Conservation (phyloP, 2,329 filamentous ascomycete species). For the Onygenales sp. region DNA sequence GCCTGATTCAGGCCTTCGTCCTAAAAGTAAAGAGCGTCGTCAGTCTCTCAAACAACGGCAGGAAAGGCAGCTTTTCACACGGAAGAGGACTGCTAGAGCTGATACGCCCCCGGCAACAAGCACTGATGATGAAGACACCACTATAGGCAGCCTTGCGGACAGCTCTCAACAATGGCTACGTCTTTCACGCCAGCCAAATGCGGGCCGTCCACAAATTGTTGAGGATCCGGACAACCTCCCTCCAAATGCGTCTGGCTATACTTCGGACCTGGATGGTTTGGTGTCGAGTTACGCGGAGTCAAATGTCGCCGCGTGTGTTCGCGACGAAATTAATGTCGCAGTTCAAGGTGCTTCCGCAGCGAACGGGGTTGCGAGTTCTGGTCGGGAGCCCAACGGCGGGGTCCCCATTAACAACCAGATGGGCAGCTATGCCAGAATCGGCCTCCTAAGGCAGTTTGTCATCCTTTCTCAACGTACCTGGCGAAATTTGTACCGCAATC, state of each 20-base stretch:
- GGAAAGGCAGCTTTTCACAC: constrained; percentile 81
- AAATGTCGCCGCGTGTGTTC: constrained; percentile 62
- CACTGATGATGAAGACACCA: constrained; percentile 52
- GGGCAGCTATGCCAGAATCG: constrained; percentile 72
- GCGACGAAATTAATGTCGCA: constrained; percentile 67
- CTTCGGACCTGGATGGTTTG: constrained; percentile 73
- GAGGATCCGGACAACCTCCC: constrained; percentile 60
- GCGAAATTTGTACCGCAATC: constrained; percentile 95
- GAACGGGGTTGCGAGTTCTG: constrained; percentile 55
- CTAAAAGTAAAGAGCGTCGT: constrained; percentile 55
- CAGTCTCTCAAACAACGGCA: constrained; percentile 79
- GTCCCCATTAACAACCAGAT: constrained; percentile 51
- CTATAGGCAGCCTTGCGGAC: constrained; percentile 40
- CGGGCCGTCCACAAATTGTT: constrained; percentile 49
- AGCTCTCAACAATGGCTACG: constrained; percentile 51
- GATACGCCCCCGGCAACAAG: constrained; percentile 50
- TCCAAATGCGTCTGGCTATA: constrained; percentile 47
- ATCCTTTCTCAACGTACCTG: constrained; percentile 88
- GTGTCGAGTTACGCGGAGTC: constrained; percentile 68
- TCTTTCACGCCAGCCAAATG: constrained; percentile 45
- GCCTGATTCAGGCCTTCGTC: constrained; percentile 49
- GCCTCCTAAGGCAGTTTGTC: constrained; percentile 70
- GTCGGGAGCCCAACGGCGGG: constrained; percentile 38
- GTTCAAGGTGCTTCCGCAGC: constrained; percentile 54
- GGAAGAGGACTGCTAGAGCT: constrained; percentile 57